A percentile compares a stretch with the other conserved stretches of the same genome.
Evolutionary conservation across 1,139 yeast species (phyloP).

Genomic region (Candida gigantensis): DNA sequence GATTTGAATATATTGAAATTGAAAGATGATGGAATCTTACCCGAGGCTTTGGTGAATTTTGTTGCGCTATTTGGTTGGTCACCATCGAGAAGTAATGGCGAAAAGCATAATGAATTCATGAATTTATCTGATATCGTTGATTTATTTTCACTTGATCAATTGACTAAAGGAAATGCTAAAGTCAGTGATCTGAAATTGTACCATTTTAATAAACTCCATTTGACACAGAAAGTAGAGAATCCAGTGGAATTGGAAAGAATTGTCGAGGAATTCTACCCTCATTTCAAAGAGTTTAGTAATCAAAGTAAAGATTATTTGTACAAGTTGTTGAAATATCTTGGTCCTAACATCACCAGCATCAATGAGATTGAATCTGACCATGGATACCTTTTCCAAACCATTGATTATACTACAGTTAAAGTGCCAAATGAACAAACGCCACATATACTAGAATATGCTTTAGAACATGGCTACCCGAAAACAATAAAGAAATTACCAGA

Average conservation of each 20-base stretch:
- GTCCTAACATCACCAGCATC: constrained; percentile 46
- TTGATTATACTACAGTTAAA: constrained; percentile 27
- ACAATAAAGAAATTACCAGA: constrained; percentile 17
- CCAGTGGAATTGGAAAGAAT: constrained; percentile 31
- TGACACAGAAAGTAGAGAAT: constrained; percentile 36
- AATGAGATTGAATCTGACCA: constrained; percentile 49
- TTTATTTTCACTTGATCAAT: constrained; percentile 57
- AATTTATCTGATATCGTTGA: constrained; percentile 52
- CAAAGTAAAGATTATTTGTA: constrained; percentile 21
- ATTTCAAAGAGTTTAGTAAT: constrained; percentile 19
- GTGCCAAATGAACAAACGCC: constrained; percentile 13
- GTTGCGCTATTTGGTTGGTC: constrained; percentile 95
- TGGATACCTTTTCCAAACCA: constrained; percentile 49
- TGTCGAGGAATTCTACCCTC: constrained; percentile 30
- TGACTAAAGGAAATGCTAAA: constrained; percentile 92
- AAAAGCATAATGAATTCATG: constrained; percentile 61
- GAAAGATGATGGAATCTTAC: constrained; percentile 64
- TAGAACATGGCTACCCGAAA: constrained; percentile 16
- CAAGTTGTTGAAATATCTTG: constrained; percentile 29
- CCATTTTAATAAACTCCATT: constrained; percentile 73
- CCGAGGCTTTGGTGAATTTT: constrained; percentile 86
- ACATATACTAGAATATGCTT: constrained; percentile 7
- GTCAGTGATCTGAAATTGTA: constrained; percentile 76
- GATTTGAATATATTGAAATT: constrained; percentile 70
- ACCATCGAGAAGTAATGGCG: constrained; percentile 62